Evolutionary conservation across 139 green algal genomes (phyloP).

Genomic region (Micromonas commoda): DNA sequence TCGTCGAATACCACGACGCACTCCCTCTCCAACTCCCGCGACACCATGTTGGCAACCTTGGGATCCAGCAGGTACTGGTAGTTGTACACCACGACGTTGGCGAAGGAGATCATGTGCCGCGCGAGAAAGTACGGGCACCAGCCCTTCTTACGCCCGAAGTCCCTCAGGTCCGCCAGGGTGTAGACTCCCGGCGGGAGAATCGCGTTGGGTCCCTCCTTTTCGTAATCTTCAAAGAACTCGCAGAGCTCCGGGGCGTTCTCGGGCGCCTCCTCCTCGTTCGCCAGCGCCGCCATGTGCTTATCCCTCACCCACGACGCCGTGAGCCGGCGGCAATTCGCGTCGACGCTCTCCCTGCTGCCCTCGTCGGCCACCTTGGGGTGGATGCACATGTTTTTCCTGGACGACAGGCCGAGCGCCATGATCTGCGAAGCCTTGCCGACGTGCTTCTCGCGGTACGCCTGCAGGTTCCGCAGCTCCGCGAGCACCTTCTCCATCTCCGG

Average conservation of each 20-base stretch:
- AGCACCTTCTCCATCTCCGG: conserved; percentile 99
- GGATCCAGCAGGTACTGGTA: conserved; percentile 99
- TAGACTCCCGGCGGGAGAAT: conserved; percentile 61
- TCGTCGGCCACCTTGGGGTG: conserved; percentile 67
- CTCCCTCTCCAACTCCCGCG: conserved; percentile 88
- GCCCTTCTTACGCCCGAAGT: conserved; percentile 75
- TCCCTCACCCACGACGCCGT: conserved; percentile 79
- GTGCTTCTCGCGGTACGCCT: conserved; percentile 68
- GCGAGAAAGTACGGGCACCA: conserved; percentile 99
- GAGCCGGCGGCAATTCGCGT: conserved; percentile 80
- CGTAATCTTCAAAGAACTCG: conserved; percentile 78
- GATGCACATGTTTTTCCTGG: conserved; percentile 96
- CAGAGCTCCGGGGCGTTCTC: conserved; percentile 58
- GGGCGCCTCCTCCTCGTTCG: neutral
- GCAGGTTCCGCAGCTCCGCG: conserved; percentile 57
- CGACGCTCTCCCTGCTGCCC: conserved; percentile 82
- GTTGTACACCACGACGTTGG: conserved; percentile 98
- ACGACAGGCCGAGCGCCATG: conserved; percentile 85
- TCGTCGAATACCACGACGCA: conserved; percentile 99
- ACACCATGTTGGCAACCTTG: conserved; percentile 89
- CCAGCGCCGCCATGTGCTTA: neutral
- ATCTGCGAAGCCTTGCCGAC: conserved; percentile 55
- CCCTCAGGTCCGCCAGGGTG: conserved; percentile 57
- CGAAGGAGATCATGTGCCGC: conserved; percentile 88
- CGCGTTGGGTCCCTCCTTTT: conserved; percentile 60